A percentile compares a stretch with the other conserved stretches of the same genome.
These are phyloP conservation scores for Naumovozyma baii DNA, from an alignment of 805 yeast species.

Conservation along the genomic window DNA sequence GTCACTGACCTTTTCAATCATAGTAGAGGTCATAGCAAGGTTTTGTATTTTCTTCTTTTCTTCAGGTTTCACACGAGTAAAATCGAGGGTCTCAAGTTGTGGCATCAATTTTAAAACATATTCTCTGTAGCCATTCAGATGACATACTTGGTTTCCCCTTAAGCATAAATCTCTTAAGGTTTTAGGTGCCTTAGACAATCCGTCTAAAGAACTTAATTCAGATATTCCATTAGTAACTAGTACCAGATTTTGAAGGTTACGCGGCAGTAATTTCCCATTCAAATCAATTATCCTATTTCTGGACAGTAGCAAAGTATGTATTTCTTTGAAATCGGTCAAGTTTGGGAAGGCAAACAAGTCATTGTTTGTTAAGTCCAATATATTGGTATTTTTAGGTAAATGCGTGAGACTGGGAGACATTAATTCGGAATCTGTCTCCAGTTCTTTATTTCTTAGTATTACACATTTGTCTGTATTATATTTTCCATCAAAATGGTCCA, in stretches of 20 bases:
- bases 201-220: slow-evolving; percentile 36
- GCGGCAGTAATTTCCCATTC: slow-evolving; percentile 28
- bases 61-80: slow-evolving; percentile 51
- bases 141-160: slow-evolving; percentile 48
- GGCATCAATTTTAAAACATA: slow-evolving; percentile 58
- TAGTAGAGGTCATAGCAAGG: neutral
- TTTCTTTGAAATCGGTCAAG: slow-evolving; percentile 33
- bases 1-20: neutral
- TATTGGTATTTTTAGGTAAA: slow-evolving; percentile 37
- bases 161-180: slow-evolving; percentile 42
- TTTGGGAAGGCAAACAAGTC: slow-evolving; percentile 50
- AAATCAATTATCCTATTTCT: slow-evolving; percentile 46
- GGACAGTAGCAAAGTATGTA: slow-evolving; percentile 46
- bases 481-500: slow-evolving; percentile 31
- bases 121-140: slow-evolving; percentile 44
- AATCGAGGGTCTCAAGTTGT: slow-evolving; percentile 54
- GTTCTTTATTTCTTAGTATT: slow-evolving; percentile 25
- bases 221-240: slow-evolving; percentile 46
- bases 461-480: slow-evolving; percentile 22
- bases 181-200: slow-evolving; percentile 33
- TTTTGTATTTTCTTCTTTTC: neutral
- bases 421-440: slow-evolving; percentile 36
- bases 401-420: slow-evolving; percentile 34
- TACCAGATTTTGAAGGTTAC: slow-evolving; percentile 38
- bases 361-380: slow-evolving; percentile 72